Evolutionary conservation across 257 asterid genomes (phyloP).

Genomic region (Galeopsis tetrahit): DNA sequence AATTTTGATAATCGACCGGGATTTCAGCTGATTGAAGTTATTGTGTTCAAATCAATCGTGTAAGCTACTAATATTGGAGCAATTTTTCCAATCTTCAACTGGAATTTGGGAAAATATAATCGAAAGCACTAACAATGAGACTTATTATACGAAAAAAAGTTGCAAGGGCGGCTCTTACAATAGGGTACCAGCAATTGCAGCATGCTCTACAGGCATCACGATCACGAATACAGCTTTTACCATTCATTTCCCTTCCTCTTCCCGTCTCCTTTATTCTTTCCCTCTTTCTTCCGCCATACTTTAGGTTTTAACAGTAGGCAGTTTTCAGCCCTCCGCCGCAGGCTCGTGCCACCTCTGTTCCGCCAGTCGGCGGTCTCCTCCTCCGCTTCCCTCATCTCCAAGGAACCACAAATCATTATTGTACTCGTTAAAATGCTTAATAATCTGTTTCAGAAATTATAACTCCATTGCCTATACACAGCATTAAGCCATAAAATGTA

Average conservation of each 20-base stretch:
- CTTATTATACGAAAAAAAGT: background rate
- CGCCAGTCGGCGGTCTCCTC: conserved; percentile 21
- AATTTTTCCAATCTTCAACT: conserved; percentile 14
- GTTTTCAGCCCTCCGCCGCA: conserved; percentile 14
- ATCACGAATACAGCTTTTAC: background rate
- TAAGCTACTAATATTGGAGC: background rate
- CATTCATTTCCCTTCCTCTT: background rate
- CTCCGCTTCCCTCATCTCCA: conserved; percentile 8
- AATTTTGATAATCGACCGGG: background rate
- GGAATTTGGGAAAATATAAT: background rate
- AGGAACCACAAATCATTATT: background rate
- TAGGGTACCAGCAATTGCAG: conserved; percentile 28
- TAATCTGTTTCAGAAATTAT: background rate
- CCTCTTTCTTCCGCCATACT: background rate
- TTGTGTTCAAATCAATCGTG: conserved; percentile 7
- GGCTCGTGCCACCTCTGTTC: conserved; percentile 2
- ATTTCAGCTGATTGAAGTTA: conserved; percentile 1
- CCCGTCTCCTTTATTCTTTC: background rate
- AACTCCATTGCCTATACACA: too few relatives aligned
- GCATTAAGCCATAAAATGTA: too few relatives aligned
- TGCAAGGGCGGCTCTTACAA: conserved; percentile 15
- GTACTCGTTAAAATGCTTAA: background rate
- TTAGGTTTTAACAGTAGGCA: background rate
- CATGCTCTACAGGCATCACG: background rate
- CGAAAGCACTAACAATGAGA: conserved; percentile 1